Evolutionary conservation across 2,329 filamentous ascomycete genomes (phyloP).

Genomic region (Fusarium sp.): DNA sequence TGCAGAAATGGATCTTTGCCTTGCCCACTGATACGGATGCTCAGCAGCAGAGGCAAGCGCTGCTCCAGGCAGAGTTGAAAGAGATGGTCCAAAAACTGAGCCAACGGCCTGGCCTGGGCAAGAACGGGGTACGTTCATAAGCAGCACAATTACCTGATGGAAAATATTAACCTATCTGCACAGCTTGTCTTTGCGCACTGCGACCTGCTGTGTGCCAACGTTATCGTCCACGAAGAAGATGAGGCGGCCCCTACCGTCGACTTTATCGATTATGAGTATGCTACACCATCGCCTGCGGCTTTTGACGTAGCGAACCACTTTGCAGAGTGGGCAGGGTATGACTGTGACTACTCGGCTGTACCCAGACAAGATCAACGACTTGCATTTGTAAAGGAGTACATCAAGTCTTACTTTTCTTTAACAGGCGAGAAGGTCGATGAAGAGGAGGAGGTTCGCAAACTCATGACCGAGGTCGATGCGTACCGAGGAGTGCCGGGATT

Average conservation of each 20-base stretch:
- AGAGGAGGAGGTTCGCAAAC: slow-evolving; percentile 72
- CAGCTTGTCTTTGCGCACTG: slow-evolving; percentile 94
- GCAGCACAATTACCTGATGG: not conserved
- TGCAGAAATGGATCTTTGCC: slow-evolving; percentile 95
- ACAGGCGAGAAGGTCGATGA: slow-evolving; percentile 60
- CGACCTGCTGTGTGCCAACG: slow-evolving; percentile 95
- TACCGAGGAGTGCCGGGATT: slow-evolving; percentile 93
- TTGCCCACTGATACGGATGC: slow-evolving; percentile 79
- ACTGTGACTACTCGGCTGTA: slow-evolving; percentile 88
- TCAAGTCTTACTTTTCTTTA: slow-evolving; percentile 75
- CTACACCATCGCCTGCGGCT: slow-evolving; percentile 90
- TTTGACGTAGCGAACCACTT: slow-evolving; percentile 99
- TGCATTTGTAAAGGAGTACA: slow-evolving; percentile 86
- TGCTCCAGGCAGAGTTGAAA: slow-evolving; percentile 79
- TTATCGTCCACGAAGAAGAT: slow-evolving; percentile 76
- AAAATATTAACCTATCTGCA: slow-evolving; percentile 25
- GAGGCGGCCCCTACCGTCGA: slow-evolving; percentile 58
- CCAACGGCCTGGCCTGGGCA: slow-evolving; percentile 79
- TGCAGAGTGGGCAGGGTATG: slow-evolving; percentile 97
- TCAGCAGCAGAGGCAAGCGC: slow-evolving; percentile 74
- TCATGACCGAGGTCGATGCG: slow-evolving; percentile 84
- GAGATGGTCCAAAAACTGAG: slow-evolving; percentile 78
- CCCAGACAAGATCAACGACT: slow-evolving; percentile 82
- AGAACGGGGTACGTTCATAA: slow-evolving; percentile 71
- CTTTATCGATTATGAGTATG: slow-evolving; percentile 99